A percentile compares a stretch with the other conserved stretches of the same genome.
phyloP scores from a whole-genome alignment of 2,329 filamentous ascomycete species.

The Xylariaceae sp. region DNA sequence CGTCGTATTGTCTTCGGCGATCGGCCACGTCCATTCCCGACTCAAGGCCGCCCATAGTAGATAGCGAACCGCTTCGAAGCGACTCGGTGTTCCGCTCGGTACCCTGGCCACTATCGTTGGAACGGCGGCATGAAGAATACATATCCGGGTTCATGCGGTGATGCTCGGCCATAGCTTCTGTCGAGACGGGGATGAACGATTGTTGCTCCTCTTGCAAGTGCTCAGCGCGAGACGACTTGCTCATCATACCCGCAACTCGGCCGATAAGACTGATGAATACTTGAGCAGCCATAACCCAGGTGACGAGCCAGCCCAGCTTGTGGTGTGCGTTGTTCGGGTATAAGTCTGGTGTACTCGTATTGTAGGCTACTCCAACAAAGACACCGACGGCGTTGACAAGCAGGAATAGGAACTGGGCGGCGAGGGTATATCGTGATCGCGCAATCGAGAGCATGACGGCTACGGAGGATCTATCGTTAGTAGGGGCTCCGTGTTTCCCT shows the following conservation, averaged over 20 bases:
- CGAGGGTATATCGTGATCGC: constrained; percentile 67
- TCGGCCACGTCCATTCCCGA: constrained; percentile 36
- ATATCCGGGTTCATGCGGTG: constrained; percentile 38
- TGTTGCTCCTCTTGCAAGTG: constrained; percentile 42
- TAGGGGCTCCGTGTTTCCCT: neutral
- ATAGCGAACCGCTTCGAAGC: constrained; percentile 59
- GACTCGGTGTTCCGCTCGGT: constrained; percentile 66
- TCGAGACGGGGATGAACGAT: constrained; percentile 59
- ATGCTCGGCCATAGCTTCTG: constrained; percentile 49
- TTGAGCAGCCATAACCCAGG: constrained; percentile 66
- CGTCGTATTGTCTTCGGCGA: constrained; percentile 43
- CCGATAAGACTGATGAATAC: constrained; percentile 62
- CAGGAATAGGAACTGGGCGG: constrained; percentile 63
- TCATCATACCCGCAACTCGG: constrained; percentile 47
- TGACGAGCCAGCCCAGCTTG: constrained; percentile 80
- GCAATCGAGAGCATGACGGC: constrained; percentile 83
- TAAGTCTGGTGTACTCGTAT: constrained; percentile 73
- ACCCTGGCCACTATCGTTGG: constrained; percentile 68
- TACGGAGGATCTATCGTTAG: constrained; percentile 34
- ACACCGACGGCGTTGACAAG: constrained; percentile 59
- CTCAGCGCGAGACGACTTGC: constrained; percentile 12
- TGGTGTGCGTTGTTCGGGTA: constrained; percentile 86
- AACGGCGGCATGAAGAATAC: constrained; percentile 47
- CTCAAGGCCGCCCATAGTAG: constrained; percentile 49
- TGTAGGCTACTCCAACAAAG: constrained; percentile 65